Conservation (phyloP, 768 basidiomycete species). For the Mrakia frigida region DNA sequence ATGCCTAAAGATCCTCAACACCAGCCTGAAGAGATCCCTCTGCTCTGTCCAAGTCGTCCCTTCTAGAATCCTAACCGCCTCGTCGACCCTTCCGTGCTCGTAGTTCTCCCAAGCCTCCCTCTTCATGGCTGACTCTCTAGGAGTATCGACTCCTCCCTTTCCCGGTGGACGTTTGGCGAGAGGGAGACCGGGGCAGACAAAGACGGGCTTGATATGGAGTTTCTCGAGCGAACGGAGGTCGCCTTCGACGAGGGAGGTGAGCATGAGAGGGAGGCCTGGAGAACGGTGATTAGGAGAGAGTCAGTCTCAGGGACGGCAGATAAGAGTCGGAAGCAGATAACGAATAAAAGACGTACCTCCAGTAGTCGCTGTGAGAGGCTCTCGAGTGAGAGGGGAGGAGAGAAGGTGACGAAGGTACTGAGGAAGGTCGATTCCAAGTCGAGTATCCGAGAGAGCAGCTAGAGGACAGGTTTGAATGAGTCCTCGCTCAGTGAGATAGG, state of each 20-base stretch:
- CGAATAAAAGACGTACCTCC: conserved; percentile 54
- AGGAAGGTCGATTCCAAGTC: conserved; percentile 93
- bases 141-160: conserved; percentile 48
- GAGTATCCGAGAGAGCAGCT: conserved; percentile 75
- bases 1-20: conserved; percentile 86
- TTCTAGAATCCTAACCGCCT: conserved; percentile 67
- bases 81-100: conserved; percentile 84
- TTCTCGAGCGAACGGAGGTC: conserved; percentile 88
- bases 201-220: conserved; percentile 93
- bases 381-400: conserved; percentile 60
- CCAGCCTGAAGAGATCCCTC: conserved; percentile 92
- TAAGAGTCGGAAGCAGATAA: neutral
- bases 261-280: conserved; percentile 64
- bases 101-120: conserved; percentile 87
- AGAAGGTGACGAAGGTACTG: conserved; percentile 78
- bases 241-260: conserved; percentile 69
- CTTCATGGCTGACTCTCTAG: conserved; percentile 34
- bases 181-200: conserved; percentile 86
- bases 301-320: neutral
- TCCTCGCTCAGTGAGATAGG: conserved; percentile 79
- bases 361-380: conserved; percentile 88
- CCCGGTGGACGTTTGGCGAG: conserved; percentile 70
- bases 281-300: neutral
- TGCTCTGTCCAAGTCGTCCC: conserved; percentile 56
- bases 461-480: conserved; percentile 77